Evolutionary conservation across 2,329 filamentous ascomycete genomes (phyloP).

Genomic region (Orbilia blumenaviensis): DNA sequence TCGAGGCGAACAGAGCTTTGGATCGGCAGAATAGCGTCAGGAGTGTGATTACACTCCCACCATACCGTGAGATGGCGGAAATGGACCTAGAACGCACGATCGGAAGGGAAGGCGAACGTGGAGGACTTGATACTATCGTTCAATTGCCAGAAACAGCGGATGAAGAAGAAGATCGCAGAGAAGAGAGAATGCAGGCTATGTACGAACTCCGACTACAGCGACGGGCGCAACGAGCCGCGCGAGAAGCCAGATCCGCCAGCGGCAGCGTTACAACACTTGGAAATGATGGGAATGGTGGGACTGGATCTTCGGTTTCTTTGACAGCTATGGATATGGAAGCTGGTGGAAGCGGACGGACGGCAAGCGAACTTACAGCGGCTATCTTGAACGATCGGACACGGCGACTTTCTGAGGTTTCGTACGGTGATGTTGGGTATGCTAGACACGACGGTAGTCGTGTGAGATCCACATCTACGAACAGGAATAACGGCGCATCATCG

Average conservation of each 20-base stretch:
- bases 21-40: constrained; percentile 86
- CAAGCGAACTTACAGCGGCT: constrained; percentile 57
- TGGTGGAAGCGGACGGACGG: constrained; percentile 49
- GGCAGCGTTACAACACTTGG: constrained; percentile 32
- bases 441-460: constrained; percentile 80
- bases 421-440: constrained; percentile 78
- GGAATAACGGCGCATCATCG: constrained; percentile 22
- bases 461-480: constrained; percentile 70
- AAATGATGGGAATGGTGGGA: background rate
- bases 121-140: constrained; percentile 87
- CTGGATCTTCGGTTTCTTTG: constrained; percentile 39
- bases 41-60: constrained; percentile 91
- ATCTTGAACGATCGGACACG: constrained; percentile 70
- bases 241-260: constrained; percentile 58
- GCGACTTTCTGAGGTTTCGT: constrained; percentile 77
- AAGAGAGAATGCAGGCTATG: constrained; percentile 90
- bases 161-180: constrained; percentile 78
- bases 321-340: constrained; percentile 51
- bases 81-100: constrained; percentile 83
- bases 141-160: constrained; percentile 83
- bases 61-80: constrained; percentile 73
- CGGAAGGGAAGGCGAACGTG: constrained; percentile 88
- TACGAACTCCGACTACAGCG: constrained; percentile 87
- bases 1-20: constrained; percentile 60
- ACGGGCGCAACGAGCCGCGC: constrained; percentile 75